Evolutionary conservation across 2,329 filamentous ascomycete genomes (phyloP).

Genomic region (Zalaria obscura): DNA sequence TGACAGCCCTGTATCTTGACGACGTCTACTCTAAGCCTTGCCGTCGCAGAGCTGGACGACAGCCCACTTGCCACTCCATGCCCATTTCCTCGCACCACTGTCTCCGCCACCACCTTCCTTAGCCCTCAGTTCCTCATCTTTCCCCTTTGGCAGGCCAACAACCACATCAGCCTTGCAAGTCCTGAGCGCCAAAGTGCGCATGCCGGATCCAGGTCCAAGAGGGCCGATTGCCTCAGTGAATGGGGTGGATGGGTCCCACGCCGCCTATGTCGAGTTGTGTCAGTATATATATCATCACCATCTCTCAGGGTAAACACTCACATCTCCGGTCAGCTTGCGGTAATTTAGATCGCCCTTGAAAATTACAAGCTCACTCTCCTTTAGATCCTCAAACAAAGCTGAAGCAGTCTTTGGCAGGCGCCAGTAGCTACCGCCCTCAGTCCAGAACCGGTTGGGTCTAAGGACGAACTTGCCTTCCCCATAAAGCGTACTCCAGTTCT

Average conservation of each 20-base stretch:
- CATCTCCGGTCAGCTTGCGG: slow-evolving; percentile 79
- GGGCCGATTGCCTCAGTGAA: slow-evolving; percentile 78
- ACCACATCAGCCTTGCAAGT: slow-evolving; percentile 97
- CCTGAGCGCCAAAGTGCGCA: slow-evolving; percentile 74
- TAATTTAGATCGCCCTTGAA: slow-evolving; percentile 99
- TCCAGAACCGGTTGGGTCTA: slow-evolving; percentile 85
- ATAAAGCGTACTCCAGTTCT: slow-evolving; percentile 67
- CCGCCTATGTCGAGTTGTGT: slow-evolving; percentile 33
- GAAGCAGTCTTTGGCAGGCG: slow-evolving; percentile 57
- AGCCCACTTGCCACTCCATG: slow-evolving; percentile 92
- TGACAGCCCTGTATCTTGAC: no score
- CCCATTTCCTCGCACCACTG: slow-evolving; percentile 64
- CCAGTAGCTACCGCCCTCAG: slow-evolving; percentile 77
- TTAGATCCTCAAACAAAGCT: slow-evolving; percentile 60
- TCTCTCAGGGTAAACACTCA: slow-evolving; percentile 30
- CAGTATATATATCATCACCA: no score
- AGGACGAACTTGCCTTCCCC: slow-evolving; percentile 72
- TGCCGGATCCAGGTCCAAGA: slow-evolving; percentile 63
- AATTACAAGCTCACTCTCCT: slow-evolving; percentile 72
- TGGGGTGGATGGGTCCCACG: slow-evolving; percentile 77
- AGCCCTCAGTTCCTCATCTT: slow-evolving; percentile 65
- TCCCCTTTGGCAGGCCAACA: slow-evolving; percentile 67
- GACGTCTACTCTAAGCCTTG: slow-evolving; percentile 25
- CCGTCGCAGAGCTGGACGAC: slow-evolving; percentile 76
- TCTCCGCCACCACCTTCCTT: slow-evolving; percentile 59